Conservation (phyloP, 306 rosid genomes). For the Parietaria judaica region DNA sequence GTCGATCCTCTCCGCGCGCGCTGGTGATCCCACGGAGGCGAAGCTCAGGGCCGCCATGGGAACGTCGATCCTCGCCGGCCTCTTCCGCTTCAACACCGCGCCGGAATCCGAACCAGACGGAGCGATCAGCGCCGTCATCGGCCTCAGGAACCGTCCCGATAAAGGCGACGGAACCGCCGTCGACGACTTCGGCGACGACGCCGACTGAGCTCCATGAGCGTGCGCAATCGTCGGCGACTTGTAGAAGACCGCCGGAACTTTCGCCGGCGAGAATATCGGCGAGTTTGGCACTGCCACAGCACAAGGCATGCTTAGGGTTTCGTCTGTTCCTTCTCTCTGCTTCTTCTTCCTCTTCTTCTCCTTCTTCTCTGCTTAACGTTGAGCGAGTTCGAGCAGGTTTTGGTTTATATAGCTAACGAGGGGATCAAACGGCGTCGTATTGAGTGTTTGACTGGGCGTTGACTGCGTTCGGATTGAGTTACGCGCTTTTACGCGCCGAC, state of each 20-base stretch:
- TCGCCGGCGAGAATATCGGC: constrained; percentile 37
- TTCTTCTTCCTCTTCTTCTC: neutral
- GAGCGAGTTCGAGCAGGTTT: neutral
- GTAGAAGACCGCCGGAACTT: constrained; percentile 22
- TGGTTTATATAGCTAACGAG: neutral
- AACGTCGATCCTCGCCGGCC: constrained; percentile 37
- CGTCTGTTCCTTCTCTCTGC: neutral
- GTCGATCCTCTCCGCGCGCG: constrained; percentile 20
- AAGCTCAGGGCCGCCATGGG: constrained; percentile 17
- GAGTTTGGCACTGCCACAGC: constrained; percentile 30
- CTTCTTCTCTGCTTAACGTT: neutral
- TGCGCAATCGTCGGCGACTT: constrained; percentile 17
- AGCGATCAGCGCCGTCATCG: neutral
- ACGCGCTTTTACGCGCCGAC: neutral
- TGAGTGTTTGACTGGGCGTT: neutral
- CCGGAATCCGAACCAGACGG: neutral
- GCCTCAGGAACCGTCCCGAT: constrained; percentile 13
- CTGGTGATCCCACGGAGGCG: constrained; percentile 17
- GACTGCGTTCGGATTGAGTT: neutral
- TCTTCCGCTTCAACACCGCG: constrained; percentile 32
- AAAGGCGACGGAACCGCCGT: constrained; percentile 12
- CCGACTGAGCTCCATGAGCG: constrained; percentile 19
- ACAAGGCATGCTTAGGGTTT: constrained; percentile 22
- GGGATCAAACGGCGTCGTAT: constrained; percentile 1
- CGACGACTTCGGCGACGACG: constrained; percentile 6